Percentiles rank a stretch among this genome's conserved stretches.
These are phyloP conservation scores for Aspergillus pseudonomiae DNA, from an alignment of 2,329 filamentous ascomycete genomes.

Conservation along the genomic window DNA sequence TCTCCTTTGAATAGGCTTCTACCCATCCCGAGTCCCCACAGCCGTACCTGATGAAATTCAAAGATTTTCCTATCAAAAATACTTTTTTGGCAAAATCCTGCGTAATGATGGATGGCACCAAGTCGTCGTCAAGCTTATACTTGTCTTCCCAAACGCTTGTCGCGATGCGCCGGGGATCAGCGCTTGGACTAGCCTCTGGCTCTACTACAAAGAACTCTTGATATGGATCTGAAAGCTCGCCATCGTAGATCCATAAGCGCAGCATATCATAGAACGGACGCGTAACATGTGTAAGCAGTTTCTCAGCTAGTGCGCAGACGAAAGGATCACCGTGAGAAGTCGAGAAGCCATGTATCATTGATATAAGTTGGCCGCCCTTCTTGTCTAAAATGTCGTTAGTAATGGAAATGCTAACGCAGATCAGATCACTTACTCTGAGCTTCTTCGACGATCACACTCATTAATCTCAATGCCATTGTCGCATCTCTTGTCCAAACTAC, in stretches of 20 bases:
- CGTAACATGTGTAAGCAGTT: constrained; percentile 82
- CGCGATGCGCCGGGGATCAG: constrained; percentile 56
- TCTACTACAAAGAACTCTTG: constrained; percentile 94
- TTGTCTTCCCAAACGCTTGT: constrained; percentile 98
- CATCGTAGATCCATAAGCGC: constrained; percentile 96
- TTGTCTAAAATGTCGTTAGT: constrained; percentile 48
- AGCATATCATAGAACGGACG: constrained; percentile 96
- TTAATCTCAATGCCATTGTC: constrained; percentile 89
- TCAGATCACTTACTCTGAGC: constrained; percentile 64
- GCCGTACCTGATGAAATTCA: constrained; percentile 97
- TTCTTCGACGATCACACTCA: constrained; percentile 93
- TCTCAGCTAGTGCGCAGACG: constrained; percentile 88
- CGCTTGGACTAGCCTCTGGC: constrained; percentile 62
- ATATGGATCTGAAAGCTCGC: constrained; percentile 94
- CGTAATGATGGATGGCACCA: constrained; percentile 93
- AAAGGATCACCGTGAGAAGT: constrained; percentile 94
- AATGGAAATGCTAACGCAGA: background rate
- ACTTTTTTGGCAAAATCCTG: constrained; percentile 94
- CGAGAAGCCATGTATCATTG: constrained; percentile 89
- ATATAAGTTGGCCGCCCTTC: constrained; percentile 89
- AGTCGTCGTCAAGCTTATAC: constrained; percentile 79
- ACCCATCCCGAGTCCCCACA: constrained; percentile 95
- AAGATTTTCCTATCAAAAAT: constrained; percentile 93
- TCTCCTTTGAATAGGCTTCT: constrained; percentile 88
- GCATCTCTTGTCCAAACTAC: constrained; percentile 97